Conservation (phyloP, 1,284 basidiomycete genomes). For the Cystobasidiaceae sp. region DNA sequence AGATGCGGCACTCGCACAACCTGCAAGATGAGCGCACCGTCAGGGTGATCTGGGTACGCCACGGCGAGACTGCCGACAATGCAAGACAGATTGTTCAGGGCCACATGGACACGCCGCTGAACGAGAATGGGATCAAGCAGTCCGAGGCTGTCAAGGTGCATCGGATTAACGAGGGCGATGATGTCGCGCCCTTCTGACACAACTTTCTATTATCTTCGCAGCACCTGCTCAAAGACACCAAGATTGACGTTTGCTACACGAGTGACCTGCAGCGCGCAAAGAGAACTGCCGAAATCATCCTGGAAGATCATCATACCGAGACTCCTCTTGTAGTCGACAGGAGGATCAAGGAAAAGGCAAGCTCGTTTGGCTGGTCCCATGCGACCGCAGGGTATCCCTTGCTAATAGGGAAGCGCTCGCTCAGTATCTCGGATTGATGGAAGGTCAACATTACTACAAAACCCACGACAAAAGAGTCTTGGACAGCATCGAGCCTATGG, state of each 20-base stretch:
- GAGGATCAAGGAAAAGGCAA: not conserved
- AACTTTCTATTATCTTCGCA: constrained; percentile 15
- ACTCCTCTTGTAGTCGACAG: not conserved
- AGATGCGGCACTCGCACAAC: no score
- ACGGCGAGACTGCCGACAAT: constrained; percentile 36
- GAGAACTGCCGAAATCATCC: constrained; percentile 36
- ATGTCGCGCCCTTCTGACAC: not conserved
- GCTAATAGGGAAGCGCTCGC: not conserved
- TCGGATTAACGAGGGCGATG: constrained; percentile 1
- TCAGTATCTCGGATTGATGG: constrained; percentile 22
- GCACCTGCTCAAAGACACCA: not conserved
- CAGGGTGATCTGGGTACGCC: not conserved
- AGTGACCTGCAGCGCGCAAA: constrained; percentile 36
- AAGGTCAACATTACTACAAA: constrained; percentile 35
- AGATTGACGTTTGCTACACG: constrained; percentile 33
- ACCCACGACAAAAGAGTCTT: constrained; percentile 20
- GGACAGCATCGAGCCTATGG: constrained; percentile 33
- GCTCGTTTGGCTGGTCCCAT: not conserved
- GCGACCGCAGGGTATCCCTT: not conserved
- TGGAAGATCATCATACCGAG: constrained; percentile 28
- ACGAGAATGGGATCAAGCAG: constrained; percentile 31
- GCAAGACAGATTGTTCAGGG: constrained; percentile 38
- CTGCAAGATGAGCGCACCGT: constrained; percentile 1
- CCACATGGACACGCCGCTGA: constrained; percentile 37
- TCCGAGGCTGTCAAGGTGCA: not conserved